A percentile compares a stretch with the other conserved stretches of the same genome.
Evolutionary conservation across 75 land plant species (phyloP).

Genomic region (Picea sitchensis): DNA sequence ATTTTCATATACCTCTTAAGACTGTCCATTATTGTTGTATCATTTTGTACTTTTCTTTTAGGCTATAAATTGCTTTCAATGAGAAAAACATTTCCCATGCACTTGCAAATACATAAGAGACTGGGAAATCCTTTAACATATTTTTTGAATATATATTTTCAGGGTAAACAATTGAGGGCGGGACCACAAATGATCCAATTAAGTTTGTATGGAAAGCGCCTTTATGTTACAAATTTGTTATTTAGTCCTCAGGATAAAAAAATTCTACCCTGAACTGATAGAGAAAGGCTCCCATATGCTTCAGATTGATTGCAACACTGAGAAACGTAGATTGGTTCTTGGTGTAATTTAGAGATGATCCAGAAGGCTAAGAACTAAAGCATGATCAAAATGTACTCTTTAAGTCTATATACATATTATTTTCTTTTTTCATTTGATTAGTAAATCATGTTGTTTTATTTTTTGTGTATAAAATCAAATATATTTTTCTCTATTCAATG

Average conservation of each 20-base stretch:
- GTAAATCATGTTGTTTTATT: too few relatives aligned
- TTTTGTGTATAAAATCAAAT: too few relatives aligned
- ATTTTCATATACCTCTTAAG: too few relatives aligned
- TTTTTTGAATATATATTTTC: slow-evolving; percentile 10
- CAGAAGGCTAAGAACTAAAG: slow-evolving; percentile 33
- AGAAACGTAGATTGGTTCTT: slow-evolving; percentile 32
- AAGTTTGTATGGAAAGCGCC: slow-evolving; percentile 45
- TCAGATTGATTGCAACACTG: slow-evolving; percentile 34
- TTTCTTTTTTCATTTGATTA: too few relatives aligned
- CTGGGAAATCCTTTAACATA: slow-evolving; percentile 9
- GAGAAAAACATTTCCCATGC: too few relatives aligned
- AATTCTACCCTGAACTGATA: slow-evolving; percentile 37
- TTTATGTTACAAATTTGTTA: slow-evolving; percentile 41
- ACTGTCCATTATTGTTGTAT: too few relatives aligned
- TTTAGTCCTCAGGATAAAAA: slow-evolving; percentile 43
- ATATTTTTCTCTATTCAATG: too few relatives aligned
- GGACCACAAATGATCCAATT: slow-evolving; percentile 52
- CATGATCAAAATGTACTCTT: slow-evolving; percentile 9
- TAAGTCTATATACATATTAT: too few relatives aligned
- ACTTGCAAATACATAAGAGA: too few relatives aligned
- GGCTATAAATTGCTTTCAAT: too few relatives aligned
- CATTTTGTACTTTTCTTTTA: too few relatives aligned
- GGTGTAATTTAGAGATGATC: slow-evolving; percentile 36
- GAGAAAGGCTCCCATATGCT: slow-evolving; percentile 46
- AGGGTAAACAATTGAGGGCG: slow-evolving; percentile 39